A percentile compares a stretch with the other conserved stretches of the same genome.
phyloP scores from a whole-genome alignment of 805 yeast genomes.

The Starmerella ratchasimensis region DNA sequence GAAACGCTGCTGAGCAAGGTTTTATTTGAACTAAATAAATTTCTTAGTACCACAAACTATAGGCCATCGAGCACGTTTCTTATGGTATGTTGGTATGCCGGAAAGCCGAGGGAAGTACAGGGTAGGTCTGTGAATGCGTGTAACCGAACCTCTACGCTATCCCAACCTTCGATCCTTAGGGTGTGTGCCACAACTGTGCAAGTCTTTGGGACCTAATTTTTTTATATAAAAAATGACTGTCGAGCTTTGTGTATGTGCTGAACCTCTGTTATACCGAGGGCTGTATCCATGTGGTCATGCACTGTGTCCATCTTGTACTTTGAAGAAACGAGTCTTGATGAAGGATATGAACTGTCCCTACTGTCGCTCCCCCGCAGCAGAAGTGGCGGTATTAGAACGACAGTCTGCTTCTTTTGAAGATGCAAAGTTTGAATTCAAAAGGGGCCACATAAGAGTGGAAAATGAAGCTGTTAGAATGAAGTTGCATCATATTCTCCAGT shows the following conservation, averaged over 20 bases:
- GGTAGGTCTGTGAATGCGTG: too few species aligned
- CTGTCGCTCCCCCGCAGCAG: constrained; percentile 60
- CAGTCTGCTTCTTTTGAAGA: constrained; percentile 27
- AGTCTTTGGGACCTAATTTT: too few species aligned
- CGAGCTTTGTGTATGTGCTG: constrained; percentile 74
- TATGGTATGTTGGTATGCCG: too few species aligned
- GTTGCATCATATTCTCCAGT: constrained; percentile 40
- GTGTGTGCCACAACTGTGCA: too few species aligned
- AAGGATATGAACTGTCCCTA: constrained; percentile 62
- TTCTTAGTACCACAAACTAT: too few species aligned
- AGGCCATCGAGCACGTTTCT: too few species aligned
- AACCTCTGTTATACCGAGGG: constrained; percentile 47
- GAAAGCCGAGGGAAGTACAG: too few species aligned
- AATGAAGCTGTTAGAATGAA: constrained; percentile 30
- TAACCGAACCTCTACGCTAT: too few species aligned
- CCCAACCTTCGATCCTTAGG: too few species aligned
- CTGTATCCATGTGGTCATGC: constrained; percentile 72
- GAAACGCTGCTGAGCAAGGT: too few species aligned
- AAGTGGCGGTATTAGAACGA: constrained; percentile 39
- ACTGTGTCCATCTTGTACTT: constrained; percentile 69
- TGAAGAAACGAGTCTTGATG: constrained; percentile 72
- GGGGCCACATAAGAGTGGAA: constrained; percentile 10
- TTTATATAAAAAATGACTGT: constrained; percentile 6
- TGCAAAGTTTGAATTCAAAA: constrained; percentile 24
- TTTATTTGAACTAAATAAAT: too few species aligned